Conservation (phyloP, 352 stramenopile genomes). For the Paralagenidium karlingii region DNA sequence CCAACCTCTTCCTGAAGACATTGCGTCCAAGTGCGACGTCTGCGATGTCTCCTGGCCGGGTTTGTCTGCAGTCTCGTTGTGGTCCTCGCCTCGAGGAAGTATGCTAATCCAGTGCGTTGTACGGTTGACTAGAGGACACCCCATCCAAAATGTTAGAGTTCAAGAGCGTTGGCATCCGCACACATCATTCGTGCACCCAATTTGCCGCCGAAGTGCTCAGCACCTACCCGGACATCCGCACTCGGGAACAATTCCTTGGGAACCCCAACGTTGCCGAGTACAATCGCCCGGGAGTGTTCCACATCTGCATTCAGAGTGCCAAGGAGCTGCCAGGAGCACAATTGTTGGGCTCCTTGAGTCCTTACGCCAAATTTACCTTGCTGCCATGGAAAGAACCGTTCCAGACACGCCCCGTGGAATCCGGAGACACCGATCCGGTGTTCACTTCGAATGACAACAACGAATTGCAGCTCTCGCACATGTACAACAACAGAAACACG, state of each 20-base stretch:
- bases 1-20: constrained; percentile 22
- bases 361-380: constrained; percentile 63
- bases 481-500: constrained; percentile 84
- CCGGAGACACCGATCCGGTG: constrained; percentile 53
- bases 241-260: constrained; percentile 30
- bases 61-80: no score
- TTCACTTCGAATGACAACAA: constrained; percentile 69
- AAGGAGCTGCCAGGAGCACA: constrained; percentile 60
- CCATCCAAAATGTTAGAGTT: constrained; percentile 39
- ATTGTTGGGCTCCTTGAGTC: constrained; percentile 43
- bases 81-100: no score
- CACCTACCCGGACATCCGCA: constrained; percentile 37
- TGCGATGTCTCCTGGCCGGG: constrained; percentile 76
- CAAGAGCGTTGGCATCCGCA: constrained; percentile 33
- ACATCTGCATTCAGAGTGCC: constrained; percentile 57
- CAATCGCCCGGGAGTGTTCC: constrained; percentile 61
- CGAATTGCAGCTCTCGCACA: constrained; percentile 73
- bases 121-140: no score
- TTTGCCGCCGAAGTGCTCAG: constrained; percentile 62
- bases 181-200: constrained; percentile 58
- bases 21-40: constrained; percentile 35
- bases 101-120: no score
- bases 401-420: constrained; percentile 66
- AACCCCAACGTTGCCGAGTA: constrained; percentile 29
- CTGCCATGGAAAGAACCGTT: constrained; percentile 77